phyloP scores from a whole-genome alignment of 352 stramenopile genomes.

The Phytophthora cactorum region DNA sequence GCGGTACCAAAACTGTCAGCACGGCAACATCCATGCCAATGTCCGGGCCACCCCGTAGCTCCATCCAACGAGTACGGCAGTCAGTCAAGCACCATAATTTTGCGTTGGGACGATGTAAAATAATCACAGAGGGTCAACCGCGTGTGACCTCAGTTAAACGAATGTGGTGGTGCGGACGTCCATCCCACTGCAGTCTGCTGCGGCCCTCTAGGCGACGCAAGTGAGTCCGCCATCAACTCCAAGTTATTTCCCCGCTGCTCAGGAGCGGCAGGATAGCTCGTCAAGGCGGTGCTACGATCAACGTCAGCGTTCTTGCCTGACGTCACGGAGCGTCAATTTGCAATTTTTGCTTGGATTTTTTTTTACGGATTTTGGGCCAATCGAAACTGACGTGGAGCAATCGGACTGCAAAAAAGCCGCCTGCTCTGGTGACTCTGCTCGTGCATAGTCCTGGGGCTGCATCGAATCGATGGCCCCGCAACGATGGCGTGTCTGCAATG shows the following conservation, averaged over 20 bases:
- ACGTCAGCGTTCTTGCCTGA: not conserved
- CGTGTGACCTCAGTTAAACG: not conserved
- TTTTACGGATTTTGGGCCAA: conserved; percentile 11
- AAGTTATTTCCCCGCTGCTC: conserved; percentile 11
- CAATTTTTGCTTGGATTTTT: conserved; percentile 34
- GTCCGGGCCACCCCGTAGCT: not conserved
- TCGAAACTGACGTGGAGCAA: conserved; percentile 4
- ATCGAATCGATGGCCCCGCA: not conserved
- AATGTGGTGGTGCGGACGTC: not conserved
- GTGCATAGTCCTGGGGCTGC: conserved; percentile 1
- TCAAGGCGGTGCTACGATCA: conserved; percentile 3
- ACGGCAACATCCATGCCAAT: conserved; percentile 1
- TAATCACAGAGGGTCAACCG: not conserved
- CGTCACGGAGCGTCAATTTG: conserved; percentile 8
- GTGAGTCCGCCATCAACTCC: conserved; percentile 1
- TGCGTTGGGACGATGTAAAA: not conserved
- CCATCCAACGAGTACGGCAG: conserved; percentile 17
- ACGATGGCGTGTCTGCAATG: conserved; percentile 13
- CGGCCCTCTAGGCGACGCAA: not conserved
- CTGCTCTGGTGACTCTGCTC: not conserved
- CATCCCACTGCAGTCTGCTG: conserved; percentile 8
- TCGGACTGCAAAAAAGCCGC: conserved; percentile 2
- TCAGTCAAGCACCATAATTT: conserved; percentile 10
- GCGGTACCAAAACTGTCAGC: conserved; percentile 1
- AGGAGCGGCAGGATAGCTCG: conserved; percentile 6